Evolutionary conservation across 768 basidiomycete genomes (phyloP).

Genomic region (Phaffia australis): DNA sequence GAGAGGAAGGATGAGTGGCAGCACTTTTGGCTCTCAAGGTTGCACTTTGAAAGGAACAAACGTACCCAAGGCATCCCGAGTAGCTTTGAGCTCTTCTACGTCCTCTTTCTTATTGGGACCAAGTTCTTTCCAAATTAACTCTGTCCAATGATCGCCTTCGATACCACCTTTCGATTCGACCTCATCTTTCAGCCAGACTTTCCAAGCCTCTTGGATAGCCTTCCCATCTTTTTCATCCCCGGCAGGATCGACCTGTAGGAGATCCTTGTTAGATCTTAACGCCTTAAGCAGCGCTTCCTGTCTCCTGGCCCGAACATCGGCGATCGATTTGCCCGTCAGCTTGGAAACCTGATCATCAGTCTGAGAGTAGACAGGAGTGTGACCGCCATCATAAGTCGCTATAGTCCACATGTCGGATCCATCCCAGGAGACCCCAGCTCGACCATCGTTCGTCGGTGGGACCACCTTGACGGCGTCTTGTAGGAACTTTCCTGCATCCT

Average conservation of each 20-base stretch:
- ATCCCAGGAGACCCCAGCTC: conserved; percentile 55
- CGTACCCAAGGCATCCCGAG: conserved; percentile 53
- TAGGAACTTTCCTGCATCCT: conserved; percentile 49
- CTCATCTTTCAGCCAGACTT: conserved; percentile 49
- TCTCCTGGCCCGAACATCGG: conserved; percentile 49
- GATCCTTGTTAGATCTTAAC: conserved; percentile 60
- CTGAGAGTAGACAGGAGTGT: conserved; percentile 27
- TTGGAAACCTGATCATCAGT: conserved; percentile 28
- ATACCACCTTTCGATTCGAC: conserved; percentile 52
- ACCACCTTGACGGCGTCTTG: conserved; percentile 87
- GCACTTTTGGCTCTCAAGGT: neutral
- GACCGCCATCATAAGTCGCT: conserved; percentile 29
- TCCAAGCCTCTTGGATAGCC: conserved; percentile 48
- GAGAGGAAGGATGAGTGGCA: neutral
- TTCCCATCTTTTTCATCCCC: conserved; percentile 52
- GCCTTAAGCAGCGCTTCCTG: conserved; percentile 66
- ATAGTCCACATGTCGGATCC: conserved; percentile 73
- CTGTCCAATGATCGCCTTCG: conserved; percentile 50
- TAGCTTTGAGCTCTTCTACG: conserved; percentile 47
- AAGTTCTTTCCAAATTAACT: conserved; percentile 45
- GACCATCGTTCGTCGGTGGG: conserved; percentile 54
- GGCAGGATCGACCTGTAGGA: conserved; percentile 65
- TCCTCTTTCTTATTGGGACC: conserved; percentile 42
- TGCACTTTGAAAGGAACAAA: neutral
- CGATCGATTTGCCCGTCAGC: conserved; percentile 39